Evolutionary conservation across 2,329 filamentous ascomycete genomes (phyloP), one percentile per base, ranked within the genome.

Genomic region (Aspergillus sp.): DNA sequence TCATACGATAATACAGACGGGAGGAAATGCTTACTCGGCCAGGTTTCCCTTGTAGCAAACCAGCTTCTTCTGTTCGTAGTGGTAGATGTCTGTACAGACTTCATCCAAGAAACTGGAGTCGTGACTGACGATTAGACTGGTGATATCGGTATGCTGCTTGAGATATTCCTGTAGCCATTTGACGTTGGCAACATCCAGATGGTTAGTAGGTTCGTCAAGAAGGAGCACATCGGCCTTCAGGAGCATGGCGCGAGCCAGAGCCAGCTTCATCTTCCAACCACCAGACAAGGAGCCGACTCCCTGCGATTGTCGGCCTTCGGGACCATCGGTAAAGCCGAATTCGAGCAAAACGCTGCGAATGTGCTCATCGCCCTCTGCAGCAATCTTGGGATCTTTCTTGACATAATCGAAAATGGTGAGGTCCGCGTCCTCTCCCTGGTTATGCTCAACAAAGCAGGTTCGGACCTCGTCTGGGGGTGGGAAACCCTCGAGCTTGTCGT

Each of bases 211-310:
- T 85, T 99, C 95, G 84, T 99, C 95, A 57, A 99, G 87, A 52
- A 99, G 83, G 58, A 99, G 84, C 51, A 99, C 93, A 74, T 99
- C 95, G n/a, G 95, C 93, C 71, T 88, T 90, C 83, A 95, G 90
- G 70, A 99, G 84, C 93, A 99, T 98, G 63, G 95, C 95, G 69
- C 95, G 87, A 52, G 95, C 95, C 75, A 99, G 79, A 64, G 95
- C 95, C 61, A 99, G 81, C 87, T 99, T 99, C 95, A 99, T 99
- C 85, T 98, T 98, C 95, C 95, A 99, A 73, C 95, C 95, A 78
- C 95, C 95, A 44, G 95, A 98, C 37, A 99, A 80, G 19, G 93
- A 97, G 66, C 95, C 95, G 58, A 99, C 95, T 68, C 89, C 90
- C 73, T 97, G 87, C 6, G 88, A 84, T 76, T 98, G 95, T 60